A percentile compares a stretch with the other conserved stretches of the same genome.
Evolutionary conservation across 2,329 filamentous ascomycete genomes (phyloP).

Genomic region (Penicillium sp.): DNA sequence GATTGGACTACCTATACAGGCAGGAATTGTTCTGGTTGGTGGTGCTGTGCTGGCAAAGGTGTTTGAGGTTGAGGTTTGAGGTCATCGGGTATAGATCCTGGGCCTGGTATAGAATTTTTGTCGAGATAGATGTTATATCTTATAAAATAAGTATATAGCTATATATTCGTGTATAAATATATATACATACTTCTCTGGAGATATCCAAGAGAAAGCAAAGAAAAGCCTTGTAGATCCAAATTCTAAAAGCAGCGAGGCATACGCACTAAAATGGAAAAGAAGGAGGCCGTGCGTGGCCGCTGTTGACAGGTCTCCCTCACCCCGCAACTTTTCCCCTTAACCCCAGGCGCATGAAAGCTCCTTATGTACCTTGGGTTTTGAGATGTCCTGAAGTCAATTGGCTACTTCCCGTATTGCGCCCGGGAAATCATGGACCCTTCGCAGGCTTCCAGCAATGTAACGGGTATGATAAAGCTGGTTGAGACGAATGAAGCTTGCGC

Average conservation of each 20-base stretch:
- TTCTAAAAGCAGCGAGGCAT: conserved; percentile 4
- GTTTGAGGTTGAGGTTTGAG: conserved; percentile 9
- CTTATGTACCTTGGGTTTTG: not conserved
- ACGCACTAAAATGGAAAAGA: conserved; percentile 6
- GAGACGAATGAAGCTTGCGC: conserved; percentile 8
- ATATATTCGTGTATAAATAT: not conserved
- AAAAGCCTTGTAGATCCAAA: not conserved
- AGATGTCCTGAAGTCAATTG: conserved; percentile 28
- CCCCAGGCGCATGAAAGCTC: conserved; percentile 3
- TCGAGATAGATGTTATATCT: not conserved
- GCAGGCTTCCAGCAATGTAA: conserved; percentile 66
- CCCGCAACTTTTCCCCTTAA: conserved; percentile 8
- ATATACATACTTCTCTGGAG: not conserved
- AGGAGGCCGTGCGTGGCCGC: conserved; percentile 9
- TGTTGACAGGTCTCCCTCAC: conserved; percentile 9
- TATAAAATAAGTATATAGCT: not conserved
- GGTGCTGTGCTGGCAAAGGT: conserved; percentile 3
- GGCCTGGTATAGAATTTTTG: not conserved
- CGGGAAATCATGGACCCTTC: conserved; percentile 43
- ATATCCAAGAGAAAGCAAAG: not conserved
- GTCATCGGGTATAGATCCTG: not conserved
- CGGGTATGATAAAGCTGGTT: conserved; percentile 50
- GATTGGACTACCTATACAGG: conserved; percentile 1
- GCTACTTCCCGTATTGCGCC: conserved; percentile 23
- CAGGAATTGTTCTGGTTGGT: not conserved